Evolutionary conservation across 225 moss, liverwort and hornwort species (phyloP), one percentile per base, ranked within the genome.

Genomic region (Neckera pumila): DNA sequence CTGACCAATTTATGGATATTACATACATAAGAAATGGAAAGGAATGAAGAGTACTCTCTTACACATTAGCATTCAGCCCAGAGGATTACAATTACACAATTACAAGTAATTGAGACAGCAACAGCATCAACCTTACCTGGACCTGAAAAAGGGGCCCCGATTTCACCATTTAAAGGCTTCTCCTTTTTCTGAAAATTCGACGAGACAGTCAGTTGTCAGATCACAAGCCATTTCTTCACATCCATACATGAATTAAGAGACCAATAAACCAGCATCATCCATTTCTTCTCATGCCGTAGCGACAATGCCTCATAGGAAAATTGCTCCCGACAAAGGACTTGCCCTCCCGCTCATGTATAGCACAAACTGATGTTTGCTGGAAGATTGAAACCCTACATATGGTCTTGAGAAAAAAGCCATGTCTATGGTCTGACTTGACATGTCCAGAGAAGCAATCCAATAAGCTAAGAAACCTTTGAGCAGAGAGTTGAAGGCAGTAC

Each of bases 101-200:
- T 88, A 60, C 86, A 80, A 88, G 85, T 64, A 86, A 63, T 60
- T 49, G 60, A 88, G 82, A 83, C 75, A 86, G 23, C 54, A 79
- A 79, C 78, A 14, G 59, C 81, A 89, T 87, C 33, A 84, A 79
- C 34, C 87, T 83, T 86, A 91, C 93, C 93, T 88, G 91, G 62
- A 89, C 86, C 90, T 86, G 60, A 56, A 86, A 84, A 57, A 74
- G 82, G 62, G 42, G 87, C 79, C 92, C 90, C 92, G 59, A 78
- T 90, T 83, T 92, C 95, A 66, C 93, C 93, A 89, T 93, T 95
- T 51, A 92, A 76, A 84, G 93, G 96, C 86, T 93, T 98, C 74
- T 94, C 94, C 89, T 96, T 94, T 85, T 96, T 98, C 96, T 96
- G 95, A 84, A 87, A 91, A 82, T 63, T 71, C 70, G 47, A 81